Evolutionary conservation across 2,329 filamentous ascomycete genomes (phyloP).

Genomic region (Talaromyces sp.): DNA sequence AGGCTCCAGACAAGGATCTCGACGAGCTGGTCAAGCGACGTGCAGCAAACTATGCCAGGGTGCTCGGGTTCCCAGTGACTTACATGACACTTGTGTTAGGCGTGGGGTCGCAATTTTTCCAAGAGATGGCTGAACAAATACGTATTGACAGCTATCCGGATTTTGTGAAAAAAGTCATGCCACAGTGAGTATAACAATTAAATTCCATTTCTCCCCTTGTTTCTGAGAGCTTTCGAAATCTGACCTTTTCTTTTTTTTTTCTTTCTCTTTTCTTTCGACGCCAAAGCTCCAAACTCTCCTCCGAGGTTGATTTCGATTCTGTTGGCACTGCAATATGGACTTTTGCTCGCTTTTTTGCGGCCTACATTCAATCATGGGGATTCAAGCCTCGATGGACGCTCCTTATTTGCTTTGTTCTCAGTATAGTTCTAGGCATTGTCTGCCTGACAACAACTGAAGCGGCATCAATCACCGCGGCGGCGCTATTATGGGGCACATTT

Average conservation of each 20-base stretch:
- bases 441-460: slow-evolving; percentile 44
- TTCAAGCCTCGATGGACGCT: slow-evolving; percentile 54
- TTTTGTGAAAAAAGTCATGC: background rate
- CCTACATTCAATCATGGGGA: slow-evolving; percentile 43
- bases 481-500: slow-evolving; percentile 54
- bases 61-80: slow-evolving; percentile 44
- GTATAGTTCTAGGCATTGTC: slow-evolving; percentile 46
- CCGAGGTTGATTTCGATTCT: background rate
- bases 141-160: slow-evolving; percentile 27
- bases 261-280: background rate
- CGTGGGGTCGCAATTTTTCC: slow-evolving; percentile 52
- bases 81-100: slow-evolving; percentile 52
- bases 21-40: slow-evolving; percentile 49
- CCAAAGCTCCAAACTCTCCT: background rate
- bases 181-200: background rate
- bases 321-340: slow-evolving; percentile 49
- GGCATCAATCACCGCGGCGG: slow-evolving; percentile 40
- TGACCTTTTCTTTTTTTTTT: background rate
- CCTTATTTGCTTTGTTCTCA: slow-evolving; percentile 46
- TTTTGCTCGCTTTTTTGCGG: slow-evolving; percentile 51
- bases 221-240: too few species aligned
- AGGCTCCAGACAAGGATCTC: slow-evolving; percentile 56
- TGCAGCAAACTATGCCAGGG: slow-evolving; percentile 41
- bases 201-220: background rate
- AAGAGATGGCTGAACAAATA: slow-evolving; percentile 55